Evolutionary conservation across 2,329 filamentous ascomycete genomes (phyloP).

Genomic region (Claviceps pusilla): DNA sequence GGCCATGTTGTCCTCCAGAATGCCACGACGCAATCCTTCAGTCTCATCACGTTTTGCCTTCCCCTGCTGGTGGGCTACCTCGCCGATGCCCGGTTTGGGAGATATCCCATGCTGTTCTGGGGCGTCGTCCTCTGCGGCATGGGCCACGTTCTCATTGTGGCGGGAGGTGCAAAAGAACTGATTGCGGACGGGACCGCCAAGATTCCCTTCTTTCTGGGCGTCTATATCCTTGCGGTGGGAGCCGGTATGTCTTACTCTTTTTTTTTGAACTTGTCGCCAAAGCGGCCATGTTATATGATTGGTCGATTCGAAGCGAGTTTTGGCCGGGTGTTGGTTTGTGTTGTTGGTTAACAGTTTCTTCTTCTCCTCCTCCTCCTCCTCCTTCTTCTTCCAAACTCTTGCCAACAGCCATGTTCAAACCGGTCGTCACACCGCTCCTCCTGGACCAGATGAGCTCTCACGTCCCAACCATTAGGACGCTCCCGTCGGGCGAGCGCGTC

Average conservation of each 20-base stretch:
- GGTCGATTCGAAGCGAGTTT: too few species aligned
- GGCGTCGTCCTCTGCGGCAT: constrained; percentile 53
- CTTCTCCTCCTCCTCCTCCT: too few species aligned
- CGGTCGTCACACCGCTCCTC: constrained; percentile 54
- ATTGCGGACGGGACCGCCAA: constrained; percentile 31
- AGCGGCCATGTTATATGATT: too few species aligned
- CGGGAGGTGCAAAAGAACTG: constrained; percentile 35
- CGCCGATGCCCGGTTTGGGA: constrained; percentile 54
- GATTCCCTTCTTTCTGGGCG: constrained; percentile 45
- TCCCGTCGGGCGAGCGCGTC: constrained; percentile 43
- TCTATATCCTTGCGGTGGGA: constrained; percentile 40
- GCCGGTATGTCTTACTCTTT: constrained; percentile 29
- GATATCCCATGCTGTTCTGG: constrained; percentile 56
- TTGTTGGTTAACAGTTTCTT: too few species aligned
- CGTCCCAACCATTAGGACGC: constrained; percentile 20
- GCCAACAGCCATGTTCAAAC: constrained; percentile 43
- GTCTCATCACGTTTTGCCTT: constrained; percentile 40
- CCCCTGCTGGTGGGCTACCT: constrained; percentile 41
- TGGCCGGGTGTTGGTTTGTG: too few species aligned
- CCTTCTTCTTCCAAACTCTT: too few species aligned
- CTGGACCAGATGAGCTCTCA: constrained; percentile 50
- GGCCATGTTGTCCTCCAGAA: constrained; percentile 11
- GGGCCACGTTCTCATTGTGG: constrained; percentile 53
- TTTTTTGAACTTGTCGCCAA: too few species aligned
- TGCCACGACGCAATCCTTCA: constrained; percentile 31